These are phyloP conservation scores for Xerocomellus chrysenteron DNA, from an alignment of 768 basidiomycete species.

Conservation along the genomic window DNA sequence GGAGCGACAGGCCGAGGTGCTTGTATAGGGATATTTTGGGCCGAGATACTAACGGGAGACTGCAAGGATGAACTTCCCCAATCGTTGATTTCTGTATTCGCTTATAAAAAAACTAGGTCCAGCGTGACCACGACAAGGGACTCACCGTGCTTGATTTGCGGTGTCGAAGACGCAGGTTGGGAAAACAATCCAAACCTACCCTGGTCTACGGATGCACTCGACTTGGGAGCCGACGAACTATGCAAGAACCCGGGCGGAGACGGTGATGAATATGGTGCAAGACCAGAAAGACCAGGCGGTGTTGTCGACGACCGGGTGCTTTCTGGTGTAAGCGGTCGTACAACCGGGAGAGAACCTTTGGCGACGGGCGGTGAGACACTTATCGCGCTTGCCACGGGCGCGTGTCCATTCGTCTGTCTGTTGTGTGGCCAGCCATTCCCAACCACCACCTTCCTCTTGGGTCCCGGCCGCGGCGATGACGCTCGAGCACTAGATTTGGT, in stretches of 20 bases:
- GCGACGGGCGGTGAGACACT: constrained; percentile 16
- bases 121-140: background rate
- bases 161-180: constrained; percentile 19
- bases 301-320: constrained; percentile 35
- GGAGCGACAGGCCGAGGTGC: constrained; percentile 29
- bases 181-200: constrained; percentile 19
- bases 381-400: constrained; percentile 1
- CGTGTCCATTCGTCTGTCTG: constrained; percentile 27
- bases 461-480: constrained; percentile 13
- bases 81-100: constrained; percentile 21
- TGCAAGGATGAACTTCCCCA: constrained; percentile 22
- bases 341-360: constrained; percentile 13
- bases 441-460: constrained; percentile 36
- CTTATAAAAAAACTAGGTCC: background rate
- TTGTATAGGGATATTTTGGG: constrained; percentile 26
- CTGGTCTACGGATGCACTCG: constrained; percentile 16
- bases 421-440: constrained; percentile 50
- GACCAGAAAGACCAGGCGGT: constrained; percentile 33
- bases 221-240: constrained; percentile 28
- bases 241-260: constrained; percentile 37
- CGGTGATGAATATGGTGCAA: constrained; percentile 33
- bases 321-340: constrained; percentile 28
- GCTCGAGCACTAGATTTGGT: constrained; percentile 7
- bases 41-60: constrained; percentile 15
- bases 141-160: constrained; percentile 32